Percentiles rank a stretch among this genome's conserved stretches.
Conservation (phyloP, 2,329 filamentous ascomycete genomes). For the Gaeumannomyces sp. region DNA sequence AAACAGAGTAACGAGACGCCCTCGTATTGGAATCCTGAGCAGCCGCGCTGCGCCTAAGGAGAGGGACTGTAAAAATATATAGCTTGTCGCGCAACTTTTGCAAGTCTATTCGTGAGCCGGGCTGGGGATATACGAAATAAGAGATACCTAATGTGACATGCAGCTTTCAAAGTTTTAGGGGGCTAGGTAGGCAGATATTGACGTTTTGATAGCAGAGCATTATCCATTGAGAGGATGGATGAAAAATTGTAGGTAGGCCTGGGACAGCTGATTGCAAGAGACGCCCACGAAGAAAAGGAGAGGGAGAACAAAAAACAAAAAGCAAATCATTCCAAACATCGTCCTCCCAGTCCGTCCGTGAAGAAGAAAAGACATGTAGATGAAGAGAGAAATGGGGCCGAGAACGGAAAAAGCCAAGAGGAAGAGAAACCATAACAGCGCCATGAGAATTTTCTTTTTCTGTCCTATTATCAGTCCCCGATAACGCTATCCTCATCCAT, state of each 20-base stretch:
- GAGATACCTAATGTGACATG: background rate
- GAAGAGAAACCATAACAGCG: conserved; percentile 5
- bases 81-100: background rate
- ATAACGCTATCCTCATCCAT: conserved; percentile 38
- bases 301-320: background rate
- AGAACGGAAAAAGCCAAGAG: background rate
- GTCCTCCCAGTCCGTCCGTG: background rate
- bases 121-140: background rate
- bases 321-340: background rate
- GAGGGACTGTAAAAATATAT: no score
- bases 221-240: background rate
- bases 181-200: background rate
- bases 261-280: background rate
- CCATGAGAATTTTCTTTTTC: background rate
- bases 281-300: background rate
- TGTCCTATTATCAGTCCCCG: conserved; percentile 32
- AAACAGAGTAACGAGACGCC: no score
- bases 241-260: background rate
- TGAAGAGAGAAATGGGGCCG: background rate
- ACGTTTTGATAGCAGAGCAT: background rate
- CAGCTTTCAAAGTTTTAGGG: background rate
- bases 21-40: no score
- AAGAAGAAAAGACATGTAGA: conserved; percentile 3
- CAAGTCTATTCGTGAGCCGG: background rate
- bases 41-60: no score